Evolutionary conservation across 495 filamentous ascomycete species (phyloP).

Genomic region (Talaromyces adpressus): DNA sequence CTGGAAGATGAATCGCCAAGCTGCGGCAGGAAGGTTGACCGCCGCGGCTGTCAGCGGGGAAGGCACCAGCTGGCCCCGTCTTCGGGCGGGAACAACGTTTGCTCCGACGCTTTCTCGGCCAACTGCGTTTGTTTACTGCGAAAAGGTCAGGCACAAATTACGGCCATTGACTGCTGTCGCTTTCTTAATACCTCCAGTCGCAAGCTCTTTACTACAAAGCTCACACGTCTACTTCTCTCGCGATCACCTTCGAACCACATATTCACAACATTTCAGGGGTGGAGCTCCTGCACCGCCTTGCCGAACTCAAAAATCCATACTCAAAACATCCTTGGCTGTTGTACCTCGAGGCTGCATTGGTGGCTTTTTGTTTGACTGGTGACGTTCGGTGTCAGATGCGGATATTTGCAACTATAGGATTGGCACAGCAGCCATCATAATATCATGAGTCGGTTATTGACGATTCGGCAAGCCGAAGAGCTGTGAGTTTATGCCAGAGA

Average conservation of each 20-base stretch:
- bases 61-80: neutral
- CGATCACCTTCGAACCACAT: neutral
- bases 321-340: neutral
- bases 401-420: neutral
- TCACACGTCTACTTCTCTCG: neutral
- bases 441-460: conserved; percentile 69
- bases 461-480: conserved; percentile 77
- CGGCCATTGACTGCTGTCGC: neutral
- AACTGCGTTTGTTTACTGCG: neutral
- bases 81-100: neutral
- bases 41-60: neutral
- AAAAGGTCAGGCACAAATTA: neutral
- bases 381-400: neutral
- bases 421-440: conserved; percentile 6
- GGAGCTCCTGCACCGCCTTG: neutral
- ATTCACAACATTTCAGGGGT: neutral
- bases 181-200: neutral
- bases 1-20: neutral
- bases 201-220: neutral
- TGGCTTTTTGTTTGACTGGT: neutral
- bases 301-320: neutral
- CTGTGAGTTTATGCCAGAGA: conserved; percentile 49
- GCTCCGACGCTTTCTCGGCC: neutral
- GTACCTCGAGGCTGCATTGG: neutral
- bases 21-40: neutral